phyloP scores from a whole-genome alignment of 2,329 filamentous ascomycete species.

The Hypoxylon sp. region DNA sequence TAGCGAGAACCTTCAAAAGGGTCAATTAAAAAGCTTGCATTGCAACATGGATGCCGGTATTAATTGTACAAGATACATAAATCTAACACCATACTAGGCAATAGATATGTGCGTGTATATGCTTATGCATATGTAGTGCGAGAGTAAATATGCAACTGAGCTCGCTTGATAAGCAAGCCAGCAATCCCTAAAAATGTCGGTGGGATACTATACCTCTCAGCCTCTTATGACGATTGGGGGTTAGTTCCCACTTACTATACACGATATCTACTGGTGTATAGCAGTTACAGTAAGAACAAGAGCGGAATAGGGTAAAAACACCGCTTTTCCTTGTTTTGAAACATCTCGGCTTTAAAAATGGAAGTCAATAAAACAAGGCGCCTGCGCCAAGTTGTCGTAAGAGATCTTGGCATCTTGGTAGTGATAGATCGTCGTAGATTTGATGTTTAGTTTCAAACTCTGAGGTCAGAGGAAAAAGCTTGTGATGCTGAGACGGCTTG shows the following conservation, averaged over 20 bases:
- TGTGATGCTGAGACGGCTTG: conserved; percentile 29
- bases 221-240: conserved; percentile 37
- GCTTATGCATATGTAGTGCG: conserved; percentile 10
- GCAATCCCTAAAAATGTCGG: conserved; percentile 26
- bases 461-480: conserved; percentile 29
- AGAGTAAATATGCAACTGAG: conserved; percentile 9
- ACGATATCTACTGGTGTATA: not conserved
- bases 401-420: conserved; percentile 30
- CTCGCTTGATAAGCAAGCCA: conserved; percentile 14
- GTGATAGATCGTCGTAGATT: conserved; percentile 20
- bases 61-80: conserved; percentile 32
- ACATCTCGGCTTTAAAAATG: conserved; percentile 25
- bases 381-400: conserved; percentile 25
- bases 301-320: not conserved
- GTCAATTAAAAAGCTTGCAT: conserved; percentile 19
- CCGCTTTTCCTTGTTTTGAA: conserved; percentile 24
- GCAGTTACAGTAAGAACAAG: not conserved
- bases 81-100: conserved; percentile 13
- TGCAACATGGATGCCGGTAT: conserved; percentile 32
- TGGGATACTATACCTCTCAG: conserved; percentile 34
- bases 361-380: conserved; percentile 29
- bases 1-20: conserved; percentile 32
- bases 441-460: conserved; percentile 27
- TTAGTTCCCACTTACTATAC: conserved; percentile 7
- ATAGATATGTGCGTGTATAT: conserved; percentile 4